Percentiles rank a stretch among this genome's conserved stretches.
These are phyloP conservation scores for Aureoboletus auriporus DNA, from an alignment of 768 basidiomycete species.

Conservation along the genomic window DNA sequence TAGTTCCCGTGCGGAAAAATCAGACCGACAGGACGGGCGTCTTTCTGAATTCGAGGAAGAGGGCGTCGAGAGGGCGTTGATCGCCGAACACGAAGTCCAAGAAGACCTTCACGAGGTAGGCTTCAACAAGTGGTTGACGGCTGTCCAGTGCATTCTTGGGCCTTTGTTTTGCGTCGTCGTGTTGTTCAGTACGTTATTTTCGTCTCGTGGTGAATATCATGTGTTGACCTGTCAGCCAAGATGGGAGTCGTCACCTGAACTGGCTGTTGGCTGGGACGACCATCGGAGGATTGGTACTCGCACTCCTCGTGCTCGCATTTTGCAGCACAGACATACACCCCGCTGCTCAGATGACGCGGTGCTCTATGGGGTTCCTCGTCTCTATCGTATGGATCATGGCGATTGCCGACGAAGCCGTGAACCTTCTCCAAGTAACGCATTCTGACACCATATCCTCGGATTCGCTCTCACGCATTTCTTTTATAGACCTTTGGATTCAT, in stretches of 20 bases:
- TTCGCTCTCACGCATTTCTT: constrained; percentile 1
- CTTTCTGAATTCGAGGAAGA: constrained; percentile 76
- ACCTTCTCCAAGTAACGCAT: constrained; percentile 71
- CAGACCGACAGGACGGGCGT: constrained; percentile 36
- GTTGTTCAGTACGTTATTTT: constrained; percentile 62
- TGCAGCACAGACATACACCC: constrained; percentile 56
- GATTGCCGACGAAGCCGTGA: constrained; percentile 93
- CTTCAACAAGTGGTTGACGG: constrained; percentile 83
- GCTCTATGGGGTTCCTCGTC: constrained; percentile 87
- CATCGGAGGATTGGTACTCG: constrained; percentile 51
- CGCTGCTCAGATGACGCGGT: constrained; percentile 62
- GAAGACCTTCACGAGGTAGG: constrained; percentile 62
- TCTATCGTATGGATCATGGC: constrained; percentile 98
- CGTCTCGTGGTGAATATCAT: not conserved
- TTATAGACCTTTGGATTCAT: constrained; percentile 85
- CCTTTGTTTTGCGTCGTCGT: constrained; percentile 74
- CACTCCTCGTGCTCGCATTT: constrained; percentile 54
- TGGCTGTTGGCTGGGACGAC: constrained; percentile 55
- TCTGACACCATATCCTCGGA: not conserved
- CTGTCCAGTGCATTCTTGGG: constrained; percentile 76
- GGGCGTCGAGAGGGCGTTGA: constrained; percentile 60
- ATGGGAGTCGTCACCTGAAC: constrained; percentile 38
- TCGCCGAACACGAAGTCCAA: constrained; percentile 71
- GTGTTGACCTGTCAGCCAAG: constrained; percentile 2
- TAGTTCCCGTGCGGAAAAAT: constrained; percentile 21